A percentile compares a stretch with the other conserved stretches of the same genome.
Evolutionary conservation across 495 filamentous ascomycete genomes (phyloP).

Genomic region (Lasiosphaeris hirsuta): DNA sequence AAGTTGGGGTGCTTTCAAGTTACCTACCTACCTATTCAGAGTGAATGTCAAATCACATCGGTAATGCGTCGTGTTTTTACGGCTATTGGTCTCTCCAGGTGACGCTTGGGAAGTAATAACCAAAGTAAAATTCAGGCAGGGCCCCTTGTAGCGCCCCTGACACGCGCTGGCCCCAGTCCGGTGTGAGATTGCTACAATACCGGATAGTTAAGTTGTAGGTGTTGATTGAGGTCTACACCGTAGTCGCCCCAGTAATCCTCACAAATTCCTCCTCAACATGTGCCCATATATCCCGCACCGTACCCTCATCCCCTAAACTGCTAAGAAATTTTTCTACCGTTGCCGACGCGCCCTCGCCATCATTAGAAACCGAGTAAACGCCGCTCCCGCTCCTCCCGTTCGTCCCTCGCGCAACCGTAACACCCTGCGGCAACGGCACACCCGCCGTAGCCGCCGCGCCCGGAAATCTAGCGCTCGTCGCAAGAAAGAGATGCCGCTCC

Average conservation of each 20-base stretch:
- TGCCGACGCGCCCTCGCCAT: slow-evolving; percentile 35
- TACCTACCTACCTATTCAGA: too few species aligned
- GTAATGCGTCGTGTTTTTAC: too few species aligned
- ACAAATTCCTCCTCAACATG: slow-evolving; percentile 48
- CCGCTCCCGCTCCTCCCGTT: slow-evolving; percentile 47
- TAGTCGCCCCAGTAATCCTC: slow-evolving; percentile 26
- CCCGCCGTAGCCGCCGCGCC: slow-evolving; percentile 3
- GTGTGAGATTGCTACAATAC: too few species aligned
- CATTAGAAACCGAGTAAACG: slow-evolving; percentile 46
- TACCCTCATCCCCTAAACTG: slow-evolving; percentile 35
- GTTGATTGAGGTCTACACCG: too few species aligned
- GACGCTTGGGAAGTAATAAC: too few species aligned
- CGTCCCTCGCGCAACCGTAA: slow-evolving; percentile 36
- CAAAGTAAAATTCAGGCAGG: too few species aligned
- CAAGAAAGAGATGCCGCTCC: slow-evolving; percentile 52
- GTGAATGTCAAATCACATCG: too few species aligned
- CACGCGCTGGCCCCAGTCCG: too few species aligned
- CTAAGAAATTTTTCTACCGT: slow-evolving; percentile 36
- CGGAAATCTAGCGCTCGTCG: slow-evolving; percentile 50
- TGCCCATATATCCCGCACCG: slow-evolving; percentile 44
- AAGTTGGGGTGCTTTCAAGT: too few species aligned
- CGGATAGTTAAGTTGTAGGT: too few species aligned
- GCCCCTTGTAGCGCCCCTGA: too few species aligned
- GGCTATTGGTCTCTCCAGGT: too few species aligned
- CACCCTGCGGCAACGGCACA: slow-evolving; percentile 11